Evolutionary conservation across 805 yeast species (phyloP).

Genomic region (Zygoascus flipseniorum): DNA sequence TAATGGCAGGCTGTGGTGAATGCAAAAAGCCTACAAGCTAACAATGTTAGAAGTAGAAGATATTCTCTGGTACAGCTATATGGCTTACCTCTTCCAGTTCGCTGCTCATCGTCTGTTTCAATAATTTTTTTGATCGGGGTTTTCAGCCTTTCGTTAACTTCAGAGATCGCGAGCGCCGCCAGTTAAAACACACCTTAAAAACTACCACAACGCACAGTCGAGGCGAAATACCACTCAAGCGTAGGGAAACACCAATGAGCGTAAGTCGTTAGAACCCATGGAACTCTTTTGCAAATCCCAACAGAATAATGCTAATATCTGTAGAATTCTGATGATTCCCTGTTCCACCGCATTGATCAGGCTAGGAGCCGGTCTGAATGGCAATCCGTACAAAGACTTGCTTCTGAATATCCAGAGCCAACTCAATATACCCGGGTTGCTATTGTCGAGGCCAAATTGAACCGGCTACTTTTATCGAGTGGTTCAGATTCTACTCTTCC

Average conservation of each 20-base stretch:
- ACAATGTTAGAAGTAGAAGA: background rate
- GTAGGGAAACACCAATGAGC: background rate
- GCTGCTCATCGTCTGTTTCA: slow-evolving; percentile 34
- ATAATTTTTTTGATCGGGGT: background rate
- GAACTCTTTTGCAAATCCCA: background rate
- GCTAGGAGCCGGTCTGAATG: slow-evolving; percentile 13
- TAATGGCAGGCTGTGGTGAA: slow-evolving; percentile 68
- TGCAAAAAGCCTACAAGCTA: slow-evolving; percentile 71
- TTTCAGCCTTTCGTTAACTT: background rate
- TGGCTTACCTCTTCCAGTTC: slow-evolving; percentile 42
- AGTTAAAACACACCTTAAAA: no score
- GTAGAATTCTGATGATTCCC: background rate
- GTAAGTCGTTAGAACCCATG: background rate
- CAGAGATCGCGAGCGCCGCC: no score
- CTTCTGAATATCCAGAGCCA: slow-evolving; percentile 9
- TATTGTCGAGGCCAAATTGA: background rate
- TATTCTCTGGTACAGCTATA: background rate
- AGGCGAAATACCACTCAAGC: no score
- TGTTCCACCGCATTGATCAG: slow-evolving; percentile 6
- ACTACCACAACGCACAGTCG: no score
- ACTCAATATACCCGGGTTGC: background rate
- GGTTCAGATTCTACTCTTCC: background rate
- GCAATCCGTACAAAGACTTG: slow-evolving; percentile 14
- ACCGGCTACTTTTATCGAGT: background rate
- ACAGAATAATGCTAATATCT: background rate